Evolutionary conservation across 2,329 filamentous ascomycete species (phyloP), one percentile per base, ranked within the genome.

Genomic region (Onygena corvina): DNA sequence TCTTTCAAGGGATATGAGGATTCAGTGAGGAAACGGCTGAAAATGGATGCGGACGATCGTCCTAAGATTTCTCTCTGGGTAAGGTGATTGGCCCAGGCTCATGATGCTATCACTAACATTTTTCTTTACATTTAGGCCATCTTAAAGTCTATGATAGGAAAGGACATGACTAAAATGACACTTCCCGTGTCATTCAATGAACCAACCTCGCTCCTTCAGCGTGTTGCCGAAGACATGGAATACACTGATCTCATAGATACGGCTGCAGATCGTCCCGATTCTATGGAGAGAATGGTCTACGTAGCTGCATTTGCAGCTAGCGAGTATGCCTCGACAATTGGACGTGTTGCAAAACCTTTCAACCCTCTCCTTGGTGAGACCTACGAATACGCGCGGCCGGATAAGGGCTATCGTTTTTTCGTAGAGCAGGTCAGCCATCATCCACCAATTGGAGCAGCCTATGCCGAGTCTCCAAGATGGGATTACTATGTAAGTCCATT

Each of bases 151-250:
- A 96, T 98, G 92, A 94, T 98, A 67, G 92, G 92, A 55, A 96
- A 98, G 66, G 92, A 98, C 63, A 96, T 98, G 92, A 96, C 92
- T 31, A 96, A 93, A 72, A 98, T 98, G 90, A 96, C 92, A 0
- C 72, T 98, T 16, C 92, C 92, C 0, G 92, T 98, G 1, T 94
- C 92, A 0, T 96, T 98, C 73, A 98, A 98, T 68, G 92, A 98
- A 67, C 92, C 92, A 0, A 98, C 92, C 0, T 96, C 92, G 4
- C 73, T 98, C 9, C 76, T 98, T 6, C 92, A 96, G 66, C 86
- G 92, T 63, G 90, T 93, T 36, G 87, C 86, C 3, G 92, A 98
- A 69, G 92, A 98, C 61, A 90, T 98, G 86, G 92, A 98, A 67
- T 98, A 98, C 62, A 85, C 86, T 0, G 87, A 96, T 58, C 78